Evolutionary conservation across 1,284 basidiomycete species (phyloP).

Genomic region (Leccinum fallax): DNA sequence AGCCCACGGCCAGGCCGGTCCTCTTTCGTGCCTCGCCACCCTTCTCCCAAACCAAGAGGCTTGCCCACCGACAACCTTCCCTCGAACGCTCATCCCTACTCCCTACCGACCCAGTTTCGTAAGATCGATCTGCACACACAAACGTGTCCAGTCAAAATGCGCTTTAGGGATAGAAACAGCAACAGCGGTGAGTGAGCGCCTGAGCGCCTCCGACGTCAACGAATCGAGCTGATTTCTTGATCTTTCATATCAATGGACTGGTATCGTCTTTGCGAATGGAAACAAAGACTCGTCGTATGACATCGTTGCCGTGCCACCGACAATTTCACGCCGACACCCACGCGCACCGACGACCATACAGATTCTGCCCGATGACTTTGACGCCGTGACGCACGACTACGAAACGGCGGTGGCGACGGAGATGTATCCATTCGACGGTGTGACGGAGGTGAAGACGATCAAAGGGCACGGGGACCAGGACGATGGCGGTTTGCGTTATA

Average conservation of each 20-base stretch:
- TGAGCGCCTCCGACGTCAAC: background rate
- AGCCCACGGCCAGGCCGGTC: background rate
- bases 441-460: conserved; percentile 27
- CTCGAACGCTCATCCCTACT: background rate
- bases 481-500: conserved; percentile 23
- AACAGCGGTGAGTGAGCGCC: conserved; percentile 25
- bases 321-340: conserved; percentile 24
- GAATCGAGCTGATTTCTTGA: conserved; percentile 15
- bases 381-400: conserved; percentile 33
- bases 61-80: background rate
- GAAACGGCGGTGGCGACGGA: conserved; percentile 31
- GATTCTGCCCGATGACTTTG: conserved; percentile 34
- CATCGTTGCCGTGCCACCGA: conserved; percentile 26
- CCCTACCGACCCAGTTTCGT: background rate
- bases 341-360: conserved; percentile 38
- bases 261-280: background rate
- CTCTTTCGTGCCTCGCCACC: background rate
- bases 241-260: conserved; percentile 20
- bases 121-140: conserved; percentile 1
- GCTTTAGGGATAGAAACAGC: conserved; percentile 23
- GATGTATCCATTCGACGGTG: conserved; percentile 22
- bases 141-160: conserved; percentile 14
- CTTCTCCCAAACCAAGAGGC: conserved; percentile 1
- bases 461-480: conserved; percentile 13
- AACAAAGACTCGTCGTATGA: conserved; percentile 36